Evolutionary conservation across 2,329 filamentous ascomycete species (phyloP), one percentile per base, ranked within the genome.

Genomic region (Ascochyta lentis): DNA sequence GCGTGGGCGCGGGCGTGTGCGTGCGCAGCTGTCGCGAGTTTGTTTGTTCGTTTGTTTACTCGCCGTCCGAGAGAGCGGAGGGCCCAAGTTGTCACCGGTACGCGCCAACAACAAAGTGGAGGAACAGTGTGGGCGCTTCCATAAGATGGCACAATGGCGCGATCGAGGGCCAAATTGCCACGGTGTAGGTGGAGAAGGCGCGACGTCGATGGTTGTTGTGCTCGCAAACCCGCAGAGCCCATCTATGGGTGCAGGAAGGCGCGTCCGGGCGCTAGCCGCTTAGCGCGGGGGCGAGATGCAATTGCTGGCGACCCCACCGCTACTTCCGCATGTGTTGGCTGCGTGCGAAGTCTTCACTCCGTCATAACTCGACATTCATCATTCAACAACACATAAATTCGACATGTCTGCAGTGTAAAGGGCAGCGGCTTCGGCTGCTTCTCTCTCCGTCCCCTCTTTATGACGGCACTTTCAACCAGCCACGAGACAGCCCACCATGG

Each of bases 391-490:
- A 49, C 49, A 33, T 42, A 50, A 57, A 61, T 43, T 35, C 57
- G 63, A 57, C 47, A 75, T 76, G 73, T 69, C 66, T 73, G 71
- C 73, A 71, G 73, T 76, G 72, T 78, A 68, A 76, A 74, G 72
- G 73, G 72, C 71, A 72, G 76, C 77, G 73, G 78, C 78, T 78
- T 75, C 77, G 78, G 78, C 78, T 79, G 78, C 76, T 68, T 59
- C 69, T 77, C 75, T 75, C 60, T 65, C 64, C 68, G 69, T 72
- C 70, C 66, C 66, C 29, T 59, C 59, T 58, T 61, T 48, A 64
- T 65, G 68, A 71, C 69, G 73, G 65, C 67, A 65, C 66, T 60
- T 67, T 59, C 61, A 68, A 65, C 49, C 66, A 69, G 69, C 63
- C 55, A 69, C 67, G 63, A 72, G 69, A 69, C 72, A 70, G 70